Conservation (phyloP, 306 rosid genomes). For the Potentilla sterilis region DNA sequence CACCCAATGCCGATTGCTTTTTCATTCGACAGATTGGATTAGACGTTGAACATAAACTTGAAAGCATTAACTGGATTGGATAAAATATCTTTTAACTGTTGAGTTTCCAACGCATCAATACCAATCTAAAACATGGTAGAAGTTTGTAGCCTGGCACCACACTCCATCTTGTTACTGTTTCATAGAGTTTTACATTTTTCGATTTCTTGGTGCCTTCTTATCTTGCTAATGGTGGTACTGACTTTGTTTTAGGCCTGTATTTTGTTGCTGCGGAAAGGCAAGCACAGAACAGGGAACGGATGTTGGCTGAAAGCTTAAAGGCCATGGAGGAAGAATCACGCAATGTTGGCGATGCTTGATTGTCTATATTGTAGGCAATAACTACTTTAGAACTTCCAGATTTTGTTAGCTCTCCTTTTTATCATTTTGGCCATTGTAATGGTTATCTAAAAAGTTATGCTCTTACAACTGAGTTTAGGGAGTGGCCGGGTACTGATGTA, state of each 20-base stretch:
- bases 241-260: constrained; percentile 35
- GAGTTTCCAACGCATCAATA: neutral
- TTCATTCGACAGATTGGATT: neutral
- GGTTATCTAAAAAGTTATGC: neutral
- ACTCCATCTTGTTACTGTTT: neutral
- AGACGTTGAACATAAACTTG: neutral
- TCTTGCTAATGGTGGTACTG: constrained; percentile 9
- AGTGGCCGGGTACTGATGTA: neutral
- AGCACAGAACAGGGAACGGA: constrained; percentile 33
- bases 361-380: constrained; percentile 6
- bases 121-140: neutral
- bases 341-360: constrained; percentile 19
- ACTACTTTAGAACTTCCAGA: neutral
- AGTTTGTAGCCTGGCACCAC: neutral
- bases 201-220: neutral
- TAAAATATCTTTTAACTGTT: neutral
- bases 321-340: constrained; percentile 29
- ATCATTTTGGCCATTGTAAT: neutral
- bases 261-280: constrained; percentile 45
- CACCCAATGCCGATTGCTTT: neutral
- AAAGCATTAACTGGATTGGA: neutral
- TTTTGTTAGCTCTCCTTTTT: neutral
- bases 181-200: neutral
- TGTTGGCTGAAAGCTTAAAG: constrained; percentile 34
- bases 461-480: neutral